phyloP scores from a whole-genome alignment of 106 monocot genomes.

The Dioscorea dumetorum region DNA sequence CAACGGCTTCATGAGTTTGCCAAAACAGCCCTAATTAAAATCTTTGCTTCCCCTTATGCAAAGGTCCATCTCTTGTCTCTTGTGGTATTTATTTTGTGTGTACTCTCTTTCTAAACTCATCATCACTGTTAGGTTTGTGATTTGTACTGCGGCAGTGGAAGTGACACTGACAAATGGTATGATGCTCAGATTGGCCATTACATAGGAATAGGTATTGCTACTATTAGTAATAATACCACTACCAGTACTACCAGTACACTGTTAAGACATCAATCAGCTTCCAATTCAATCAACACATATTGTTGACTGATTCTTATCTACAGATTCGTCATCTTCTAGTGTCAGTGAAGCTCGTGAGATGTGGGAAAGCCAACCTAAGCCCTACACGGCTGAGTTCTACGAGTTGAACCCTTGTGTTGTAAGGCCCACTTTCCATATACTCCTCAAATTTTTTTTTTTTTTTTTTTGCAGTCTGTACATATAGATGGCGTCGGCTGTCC shows the following conservation, averaged over 20 bases:
- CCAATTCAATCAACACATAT: too few relatives aligned
- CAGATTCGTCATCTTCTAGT: conserved; percentile 52
- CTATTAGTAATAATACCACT: too few relatives aligned
- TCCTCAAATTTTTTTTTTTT: neutral
- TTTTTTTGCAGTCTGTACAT: too few relatives aligned
- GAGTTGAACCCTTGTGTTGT: conserved; percentile 72
- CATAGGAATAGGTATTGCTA: conserved; percentile 53
- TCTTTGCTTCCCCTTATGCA: conserved; percentile 77
- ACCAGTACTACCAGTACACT: too few relatives aligned
- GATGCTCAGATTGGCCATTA: conserved; percentile 87
- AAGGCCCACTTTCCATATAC: conserved; percentile 4
- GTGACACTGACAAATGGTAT: conserved; percentile 71
- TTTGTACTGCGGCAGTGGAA: conserved; percentile 63
- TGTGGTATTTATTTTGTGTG: neutral
- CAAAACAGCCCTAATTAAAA: conserved; percentile 78
- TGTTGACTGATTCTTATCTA: neutral
- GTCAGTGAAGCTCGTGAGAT: conserved; percentile 51
- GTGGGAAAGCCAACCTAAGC: conserved; percentile 72
- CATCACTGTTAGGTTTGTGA: conserved; percentile 51
- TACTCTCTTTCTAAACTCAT: neutral
- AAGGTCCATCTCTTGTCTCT: conserved; percentile 15
- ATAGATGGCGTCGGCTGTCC: too few relatives aligned
- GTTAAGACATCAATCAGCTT: too few relatives aligned
- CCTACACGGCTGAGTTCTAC: conserved; percentile 72
- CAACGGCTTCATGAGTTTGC: conserved; percentile 87